Percentiles rank a stretch among this genome's conserved stretches.
Conservation (phyloP, 768 basidiomycete genomes). For the Suillus bovinus region DNA sequence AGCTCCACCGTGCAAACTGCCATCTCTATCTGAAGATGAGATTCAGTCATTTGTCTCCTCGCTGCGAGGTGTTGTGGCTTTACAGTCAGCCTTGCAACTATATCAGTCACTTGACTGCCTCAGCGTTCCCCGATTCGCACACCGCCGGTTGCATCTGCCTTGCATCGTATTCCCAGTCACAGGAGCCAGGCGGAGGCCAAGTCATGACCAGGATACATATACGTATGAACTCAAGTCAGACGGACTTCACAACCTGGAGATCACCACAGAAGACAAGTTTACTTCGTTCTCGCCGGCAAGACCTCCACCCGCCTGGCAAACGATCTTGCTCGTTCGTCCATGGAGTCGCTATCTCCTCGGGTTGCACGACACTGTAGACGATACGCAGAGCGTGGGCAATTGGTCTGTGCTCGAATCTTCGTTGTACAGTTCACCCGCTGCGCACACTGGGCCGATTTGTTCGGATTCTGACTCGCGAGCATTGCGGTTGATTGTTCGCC, state of each 20-base stretch:
- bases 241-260: neutral
- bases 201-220: neutral
- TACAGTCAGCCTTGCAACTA: neutral
- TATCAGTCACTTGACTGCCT: neutral
- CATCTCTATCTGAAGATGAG: neutral
- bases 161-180: neutral
- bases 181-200: neutral
- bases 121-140: neutral
- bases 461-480: neutral
- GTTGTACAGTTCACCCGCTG: neutral
- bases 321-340: neutral
- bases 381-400: neutral
- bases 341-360: neutral
- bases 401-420: neutral
- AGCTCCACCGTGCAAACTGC: neutral
- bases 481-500: neutral
- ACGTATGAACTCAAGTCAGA: neutral
- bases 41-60: neutral
- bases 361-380: neutral
- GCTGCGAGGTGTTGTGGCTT: neutral
- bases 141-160: neutral
- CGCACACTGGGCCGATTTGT: neutral
- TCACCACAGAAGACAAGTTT: neutral
- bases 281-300: neutral
- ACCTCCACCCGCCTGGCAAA: neutral